A percentile compares a stretch with the other conserved stretches of the same genome.
Conservation (phyloP, 768 basidiomycete species). For the Clitopilus hobsonii region DNA sequence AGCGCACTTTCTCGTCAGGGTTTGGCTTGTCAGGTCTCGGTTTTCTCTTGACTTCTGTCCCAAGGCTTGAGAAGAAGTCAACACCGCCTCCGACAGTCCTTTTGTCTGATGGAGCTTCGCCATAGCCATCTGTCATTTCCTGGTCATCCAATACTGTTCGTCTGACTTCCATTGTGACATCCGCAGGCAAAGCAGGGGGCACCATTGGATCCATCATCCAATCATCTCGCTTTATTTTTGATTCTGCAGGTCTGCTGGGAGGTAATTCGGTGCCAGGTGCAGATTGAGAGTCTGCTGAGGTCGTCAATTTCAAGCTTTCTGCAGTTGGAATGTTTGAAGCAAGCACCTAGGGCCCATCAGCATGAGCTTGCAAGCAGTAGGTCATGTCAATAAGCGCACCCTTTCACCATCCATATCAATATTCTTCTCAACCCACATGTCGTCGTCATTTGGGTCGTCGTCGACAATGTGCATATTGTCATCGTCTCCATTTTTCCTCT, state of each 20-base stretch:
- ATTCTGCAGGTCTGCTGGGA: constrained; percentile 38
- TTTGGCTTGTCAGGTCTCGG: constrained; percentile 54
- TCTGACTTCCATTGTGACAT: constrained; percentile 11
- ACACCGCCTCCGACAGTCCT: constrained; percentile 54
- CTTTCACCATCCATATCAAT: constrained; percentile 73
- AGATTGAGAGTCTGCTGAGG: constrained; percentile 45
- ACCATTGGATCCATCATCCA: constrained; percentile 79
- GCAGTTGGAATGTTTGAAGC: constrained; percentile 75
- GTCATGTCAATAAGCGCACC: constrained; percentile 36
- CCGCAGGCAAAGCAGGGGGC: constrained; percentile 20
- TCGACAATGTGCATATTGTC: constrained; percentile 52
- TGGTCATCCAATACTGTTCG: constrained; percentile 33
- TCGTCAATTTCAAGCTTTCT: constrained; percentile 64
- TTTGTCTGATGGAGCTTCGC: constrained; percentile 38
- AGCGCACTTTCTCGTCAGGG: constrained; percentile 66
- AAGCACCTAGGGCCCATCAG: constrained; percentile 40
- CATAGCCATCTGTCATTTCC: constrained; percentile 62
- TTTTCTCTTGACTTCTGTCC: constrained; percentile 68
- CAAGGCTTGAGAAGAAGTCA: constrained; percentile 89
- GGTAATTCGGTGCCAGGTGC: constrained; percentile 43
- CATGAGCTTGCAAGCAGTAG: constrained; percentile 6
- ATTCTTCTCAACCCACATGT: constrained; percentile 88
- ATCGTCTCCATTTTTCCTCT: constrained; percentile 38
- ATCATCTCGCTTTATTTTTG: constrained; percentile 63
- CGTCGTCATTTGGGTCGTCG: constrained; percentile 70